Percentiles rank a stretch among this genome's conserved stretches.
These are phyloP conservation scores for Turnera subulata DNA, from an alignment of 345 rosid genomes.

Conservation along the genomic window DNA sequence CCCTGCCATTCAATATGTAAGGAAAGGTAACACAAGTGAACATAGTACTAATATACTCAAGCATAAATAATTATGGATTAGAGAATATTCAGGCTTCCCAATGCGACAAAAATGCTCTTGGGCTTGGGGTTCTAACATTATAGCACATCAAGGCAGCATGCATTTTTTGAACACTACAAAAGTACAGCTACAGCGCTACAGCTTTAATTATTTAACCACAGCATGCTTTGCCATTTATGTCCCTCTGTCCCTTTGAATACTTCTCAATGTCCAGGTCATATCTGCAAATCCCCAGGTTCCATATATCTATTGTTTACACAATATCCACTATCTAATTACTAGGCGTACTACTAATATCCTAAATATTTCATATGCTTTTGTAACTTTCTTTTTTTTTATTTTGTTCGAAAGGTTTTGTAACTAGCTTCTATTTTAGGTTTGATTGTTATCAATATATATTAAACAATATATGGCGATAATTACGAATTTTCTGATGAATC, in stretches of 20 bases:
- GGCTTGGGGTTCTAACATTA: conserved; percentile 15
- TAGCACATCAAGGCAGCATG: conserved; percentile 24
- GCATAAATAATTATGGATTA: conserved; percentile 8
- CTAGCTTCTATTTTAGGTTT: too few relatives aligned
- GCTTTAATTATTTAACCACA: background rate
- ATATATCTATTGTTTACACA: too few relatives aligned
- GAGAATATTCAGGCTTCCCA: conserved; percentile 60
- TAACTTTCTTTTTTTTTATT: too few relatives aligned
- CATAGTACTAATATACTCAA: background rate
- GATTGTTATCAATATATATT: too few relatives aligned
- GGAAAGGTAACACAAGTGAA: background rate
- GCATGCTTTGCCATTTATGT: background rate
- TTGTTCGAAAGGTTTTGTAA: too few relatives aligned
- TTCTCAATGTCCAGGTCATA: too few relatives aligned
- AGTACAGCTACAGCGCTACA: background rate
- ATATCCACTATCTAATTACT: too few relatives aligned
- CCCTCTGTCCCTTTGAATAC: background rate
- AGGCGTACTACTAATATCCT: too few relatives aligned
- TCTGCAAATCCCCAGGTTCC: too few relatives aligned
- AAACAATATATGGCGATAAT: too few relatives aligned
- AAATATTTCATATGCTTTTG: too few relatives aligned
- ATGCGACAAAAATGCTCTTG: conserved; percentile 62
- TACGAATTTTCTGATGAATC: too few relatives aligned
- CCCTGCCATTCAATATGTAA: background rate
- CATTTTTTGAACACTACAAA: background rate